Conservation (phyloP, 208 protist species). For the Phytomonas serpens region DNA sequence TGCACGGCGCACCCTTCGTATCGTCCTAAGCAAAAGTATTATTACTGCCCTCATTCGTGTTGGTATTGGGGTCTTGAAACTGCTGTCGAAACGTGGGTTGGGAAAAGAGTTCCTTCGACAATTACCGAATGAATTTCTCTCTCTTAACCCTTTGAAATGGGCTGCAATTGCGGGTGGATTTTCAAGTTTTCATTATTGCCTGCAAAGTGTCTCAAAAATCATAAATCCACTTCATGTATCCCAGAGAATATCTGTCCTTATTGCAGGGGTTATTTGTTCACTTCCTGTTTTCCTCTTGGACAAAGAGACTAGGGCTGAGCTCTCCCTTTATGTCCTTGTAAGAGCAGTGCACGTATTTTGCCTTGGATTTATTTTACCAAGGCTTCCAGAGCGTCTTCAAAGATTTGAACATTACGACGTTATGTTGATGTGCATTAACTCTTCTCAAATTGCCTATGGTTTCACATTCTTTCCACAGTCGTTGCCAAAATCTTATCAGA, state of each 20-base stretch:
- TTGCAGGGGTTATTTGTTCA: slow-evolving; percentile 56
- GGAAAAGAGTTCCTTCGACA: slow-evolving; percentile 18
- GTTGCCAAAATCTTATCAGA: slow-evolving; percentile 65
- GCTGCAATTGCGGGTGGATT: slow-evolving; percentile 56
- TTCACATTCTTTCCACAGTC: slow-evolving; percentile 62
- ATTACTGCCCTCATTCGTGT: slow-evolving; percentile 51
- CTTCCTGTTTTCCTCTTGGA: slow-evolving; percentile 71
- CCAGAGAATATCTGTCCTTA: slow-evolving; percentile 32
- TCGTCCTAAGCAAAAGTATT: slow-evolving; percentile 57
- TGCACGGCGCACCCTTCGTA: slow-evolving; percentile 30
- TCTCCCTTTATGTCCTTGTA: slow-evolving; percentile 74
- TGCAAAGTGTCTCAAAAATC: slow-evolving; percentile 30
- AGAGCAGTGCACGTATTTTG: slow-evolving; percentile 58
- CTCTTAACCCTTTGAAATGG: slow-evolving; percentile 76
- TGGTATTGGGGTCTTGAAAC: slow-evolving; percentile 58
- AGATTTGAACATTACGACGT: slow-evolving; percentile 77
- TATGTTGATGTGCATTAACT: slow-evolving; percentile 66
- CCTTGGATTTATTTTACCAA: slow-evolving; percentile 47
- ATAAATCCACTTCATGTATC: slow-evolving; percentile 19
- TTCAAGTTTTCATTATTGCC: slow-evolving; percentile 57
- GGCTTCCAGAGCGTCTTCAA: slow-evolving; percentile 32
- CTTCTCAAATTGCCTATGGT: slow-evolving; percentile 71
- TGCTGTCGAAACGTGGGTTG: slow-evolving; percentile 41
- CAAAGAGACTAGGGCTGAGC: slow-evolving; percentile 54
- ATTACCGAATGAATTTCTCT: slow-evolving; percentile 52